A percentile compares a stretch with the other conserved stretches of the same genome.
These are phyloP conservation scores for Metschnikowia dekortorum DNA, from an alignment of 805 yeast species.

Conservation along the genomic window DNA sequence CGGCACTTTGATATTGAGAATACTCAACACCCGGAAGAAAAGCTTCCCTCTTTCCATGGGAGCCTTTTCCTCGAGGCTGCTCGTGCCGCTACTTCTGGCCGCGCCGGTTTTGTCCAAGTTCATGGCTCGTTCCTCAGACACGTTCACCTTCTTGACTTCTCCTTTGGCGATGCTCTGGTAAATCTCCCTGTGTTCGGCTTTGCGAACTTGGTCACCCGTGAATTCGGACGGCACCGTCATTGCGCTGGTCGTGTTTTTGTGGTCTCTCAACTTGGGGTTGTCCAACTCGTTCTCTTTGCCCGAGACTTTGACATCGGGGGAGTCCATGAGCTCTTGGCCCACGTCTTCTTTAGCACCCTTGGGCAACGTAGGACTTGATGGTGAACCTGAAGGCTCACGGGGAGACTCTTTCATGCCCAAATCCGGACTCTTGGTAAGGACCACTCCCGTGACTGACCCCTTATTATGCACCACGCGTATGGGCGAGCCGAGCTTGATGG, in stretches of 20 bases:
- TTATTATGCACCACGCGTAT: slow-evolving; percentile 29
- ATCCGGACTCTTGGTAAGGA: slow-evolving; percentile 10
- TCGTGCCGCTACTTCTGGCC: background rate
- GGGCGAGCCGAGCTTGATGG: slow-evolving; percentile 40
- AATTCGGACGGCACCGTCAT: slow-evolving; percentile 27
- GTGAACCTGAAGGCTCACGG: background rate
- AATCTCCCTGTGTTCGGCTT: background rate
- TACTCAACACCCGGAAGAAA: slow-evolving; percentile 47
- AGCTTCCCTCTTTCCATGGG: slow-evolving; percentile 50
- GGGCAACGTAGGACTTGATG: background rate
- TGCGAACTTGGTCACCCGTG: background rate
- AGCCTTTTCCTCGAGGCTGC: background rate
- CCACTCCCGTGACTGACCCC: slow-evolving; percentile 24
- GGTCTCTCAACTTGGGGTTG: slow-evolving; percentile 22
- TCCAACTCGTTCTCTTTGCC: background rate
- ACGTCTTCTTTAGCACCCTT: background rate
- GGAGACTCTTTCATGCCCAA: background rate
- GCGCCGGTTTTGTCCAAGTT: background rate
- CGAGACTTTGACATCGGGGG: background rate
- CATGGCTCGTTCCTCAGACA: background rate
- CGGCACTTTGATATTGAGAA: slow-evolving; percentile 45
- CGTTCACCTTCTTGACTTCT: background rate
- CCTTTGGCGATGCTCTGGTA: slow-evolving; percentile 4
- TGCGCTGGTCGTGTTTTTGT: slow-evolving; percentile 22
- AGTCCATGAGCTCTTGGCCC: background rate